Conservation (phyloP, 176 grass and related monocot genomes). For the Paspalum vaginatum region DNA sequence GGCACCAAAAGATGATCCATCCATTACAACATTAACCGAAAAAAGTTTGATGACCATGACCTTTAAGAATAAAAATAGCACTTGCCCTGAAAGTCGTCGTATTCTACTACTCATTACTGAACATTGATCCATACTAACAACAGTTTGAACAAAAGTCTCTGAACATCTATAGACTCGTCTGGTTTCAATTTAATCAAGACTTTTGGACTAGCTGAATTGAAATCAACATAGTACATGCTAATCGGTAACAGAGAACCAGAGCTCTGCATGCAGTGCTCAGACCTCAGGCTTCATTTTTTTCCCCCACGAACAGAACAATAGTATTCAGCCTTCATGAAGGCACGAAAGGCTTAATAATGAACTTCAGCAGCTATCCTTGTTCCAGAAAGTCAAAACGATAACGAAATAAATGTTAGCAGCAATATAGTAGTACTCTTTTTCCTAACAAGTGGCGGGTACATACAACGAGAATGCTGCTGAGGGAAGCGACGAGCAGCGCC, state of each 20-base stretch:
- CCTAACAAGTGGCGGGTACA: conserved; percentile 46
- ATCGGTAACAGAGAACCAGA: background rate
- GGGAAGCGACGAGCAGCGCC: conserved; percentile 80
- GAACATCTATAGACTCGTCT: background rate
- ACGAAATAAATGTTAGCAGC: background rate
- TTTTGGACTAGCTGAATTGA: background rate
- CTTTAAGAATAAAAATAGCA: background rate
- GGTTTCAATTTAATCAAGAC: background rate
- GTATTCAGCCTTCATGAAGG: background rate
- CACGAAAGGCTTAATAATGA: background rate
- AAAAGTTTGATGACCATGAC: background rate
- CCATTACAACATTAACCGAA: conserved; percentile 36
- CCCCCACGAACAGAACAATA: too few relatives aligned
- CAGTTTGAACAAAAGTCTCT: background rate
- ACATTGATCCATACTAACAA: background rate
- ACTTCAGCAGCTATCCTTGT: background rate
- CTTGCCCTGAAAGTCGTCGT: background rate
- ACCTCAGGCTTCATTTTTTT: too few relatives aligned
- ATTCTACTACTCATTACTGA: background rate
- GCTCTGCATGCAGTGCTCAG: background rate
- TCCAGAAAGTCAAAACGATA: background rate
- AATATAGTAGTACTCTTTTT: background rate
- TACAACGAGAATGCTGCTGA: conserved; percentile 92
- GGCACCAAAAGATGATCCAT: conserved; percentile 37
- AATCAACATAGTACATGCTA: conserved; percentile 19